Conservation (phyloP, 2,329 filamentous ascomycete species). For the Trichothecium roseum region DNA sequence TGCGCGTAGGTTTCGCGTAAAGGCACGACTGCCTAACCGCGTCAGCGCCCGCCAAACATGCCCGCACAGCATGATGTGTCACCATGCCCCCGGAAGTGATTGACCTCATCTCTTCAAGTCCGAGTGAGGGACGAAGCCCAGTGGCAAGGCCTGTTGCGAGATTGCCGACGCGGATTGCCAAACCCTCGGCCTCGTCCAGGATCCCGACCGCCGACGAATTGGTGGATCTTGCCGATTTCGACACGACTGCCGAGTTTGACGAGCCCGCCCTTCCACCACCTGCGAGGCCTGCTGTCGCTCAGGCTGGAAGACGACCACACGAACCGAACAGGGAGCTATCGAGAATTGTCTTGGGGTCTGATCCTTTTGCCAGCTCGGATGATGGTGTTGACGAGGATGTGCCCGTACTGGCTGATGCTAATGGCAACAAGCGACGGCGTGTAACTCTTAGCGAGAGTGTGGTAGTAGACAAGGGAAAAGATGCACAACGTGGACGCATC, state of each 20-base stretch:
- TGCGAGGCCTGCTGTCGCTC: neutral
- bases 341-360: neutral
- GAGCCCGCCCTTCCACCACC: constrained; percentile 9
- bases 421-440: constrained; percentile 15
- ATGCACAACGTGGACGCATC: no score
- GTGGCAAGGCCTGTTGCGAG: neutral
- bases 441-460: constrained; percentile 9
- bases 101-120: constrained; percentile 10
- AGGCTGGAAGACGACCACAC: no score
- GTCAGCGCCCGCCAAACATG: neutral
- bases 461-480: neutral
- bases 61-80: neutral
- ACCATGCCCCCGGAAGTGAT: constrained; percentile 8
- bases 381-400: neutral
- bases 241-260: constrained; percentile 26
- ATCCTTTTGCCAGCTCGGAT: neutral
- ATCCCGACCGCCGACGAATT: constrained; percentile 24
- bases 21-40: neutral
- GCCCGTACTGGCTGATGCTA: no score
- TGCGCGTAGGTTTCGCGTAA: neutral
- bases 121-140: no score
- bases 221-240: constrained; percentile 21
- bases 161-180: constrained; percentile 17
- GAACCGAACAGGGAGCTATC: no score
- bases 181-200: constrained; percentile 40